Conservation (phyloP, 192 early-diverging fungal genomes). For the Dimargaris cristalligena region DNA sequence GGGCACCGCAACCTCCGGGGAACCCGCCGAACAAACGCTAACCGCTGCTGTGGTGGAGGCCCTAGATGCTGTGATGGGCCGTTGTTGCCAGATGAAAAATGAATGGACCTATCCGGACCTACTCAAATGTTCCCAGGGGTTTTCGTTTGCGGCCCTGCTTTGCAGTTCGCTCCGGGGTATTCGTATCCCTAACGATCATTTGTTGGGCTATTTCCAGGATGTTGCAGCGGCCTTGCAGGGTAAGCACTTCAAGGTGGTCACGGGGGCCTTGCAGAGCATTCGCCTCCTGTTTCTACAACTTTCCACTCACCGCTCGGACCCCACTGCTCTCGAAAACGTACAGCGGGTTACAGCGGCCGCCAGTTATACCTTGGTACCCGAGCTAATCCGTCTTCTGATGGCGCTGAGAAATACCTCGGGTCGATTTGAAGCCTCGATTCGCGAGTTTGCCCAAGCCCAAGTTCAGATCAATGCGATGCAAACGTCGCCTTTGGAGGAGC, state of each 20-base stretch:
- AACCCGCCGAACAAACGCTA: background rate
- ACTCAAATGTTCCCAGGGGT: background rate
- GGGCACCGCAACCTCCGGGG: background rate
- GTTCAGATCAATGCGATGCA: background rate
- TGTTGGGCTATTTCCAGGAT: constrained; percentile 8
- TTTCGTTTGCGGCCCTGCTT: constrained; percentile 9
- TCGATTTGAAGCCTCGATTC: background rate
- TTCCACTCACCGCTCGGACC: background rate
- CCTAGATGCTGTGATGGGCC: background rate
- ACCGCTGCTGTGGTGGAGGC: background rate
- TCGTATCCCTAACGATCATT: background rate
- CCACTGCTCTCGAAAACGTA: background rate
- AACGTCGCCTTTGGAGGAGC: background rate
- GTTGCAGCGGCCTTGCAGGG: background rate
- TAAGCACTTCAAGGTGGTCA: background rate
- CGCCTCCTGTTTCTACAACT: constrained; percentile 9
- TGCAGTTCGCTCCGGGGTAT: background rate
- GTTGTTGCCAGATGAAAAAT: background rate
- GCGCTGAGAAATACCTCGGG: background rate
- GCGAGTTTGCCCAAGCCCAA: background rate
- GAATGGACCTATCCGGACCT: background rate
- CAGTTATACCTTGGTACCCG: constrained; percentile 1
- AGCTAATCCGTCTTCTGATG: constrained; percentile 1
- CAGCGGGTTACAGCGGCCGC: background rate
- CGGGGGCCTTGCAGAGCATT: constrained; percentile 7